Evolutionary conservation across 768 basidiomycete species (phyloP).

Genomic region (Termitomyces sp.): DNA sequence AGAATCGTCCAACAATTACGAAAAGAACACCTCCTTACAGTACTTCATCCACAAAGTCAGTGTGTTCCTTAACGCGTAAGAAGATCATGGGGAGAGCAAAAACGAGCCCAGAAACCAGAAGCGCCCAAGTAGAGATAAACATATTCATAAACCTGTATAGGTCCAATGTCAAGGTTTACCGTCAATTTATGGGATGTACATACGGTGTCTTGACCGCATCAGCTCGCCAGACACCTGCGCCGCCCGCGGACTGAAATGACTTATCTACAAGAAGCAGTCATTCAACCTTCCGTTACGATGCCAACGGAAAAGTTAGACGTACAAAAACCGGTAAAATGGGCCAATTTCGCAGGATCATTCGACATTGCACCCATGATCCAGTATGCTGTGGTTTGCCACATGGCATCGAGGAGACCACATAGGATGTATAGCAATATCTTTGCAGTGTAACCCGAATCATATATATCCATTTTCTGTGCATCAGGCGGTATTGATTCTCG

Average conservation of each 20-base stretch:
- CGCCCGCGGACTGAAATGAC: conserved; percentile 72
- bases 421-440: conserved; percentile 61
- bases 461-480: conserved; percentile 52
- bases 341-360: conserved; percentile 74
- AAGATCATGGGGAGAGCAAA: conserved; percentile 74
- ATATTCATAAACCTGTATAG: conserved; percentile 55
- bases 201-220: conserved; percentile 51
- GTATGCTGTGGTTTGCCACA: conserved; percentile 83
- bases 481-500: conserved; percentile 38
- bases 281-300: not conserved
- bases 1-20: conserved; percentile 1
- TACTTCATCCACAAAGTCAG: conserved; percentile 44
- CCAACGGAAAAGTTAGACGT: conserved; percentile 22
- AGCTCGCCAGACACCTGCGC: conserved; percentile 65
- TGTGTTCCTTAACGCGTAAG: conserved; percentile 58
- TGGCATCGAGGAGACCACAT: conserved; percentile 71
- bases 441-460: conserved; percentile 45
- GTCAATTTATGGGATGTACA: not conserved
- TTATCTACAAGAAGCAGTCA: conserved; percentile 41
- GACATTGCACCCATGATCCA: conserved; percentile 87
- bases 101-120: conserved; percentile 57
- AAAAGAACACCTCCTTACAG: conserved; percentile 30
- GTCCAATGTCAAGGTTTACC: not conserved
- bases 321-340: conserved; percentile 81
- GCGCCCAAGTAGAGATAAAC: conserved; percentile 69